Base-by-base conservation (phyloP, 208 protist genomes). In the Herpetomonas tarakana region DNA sequence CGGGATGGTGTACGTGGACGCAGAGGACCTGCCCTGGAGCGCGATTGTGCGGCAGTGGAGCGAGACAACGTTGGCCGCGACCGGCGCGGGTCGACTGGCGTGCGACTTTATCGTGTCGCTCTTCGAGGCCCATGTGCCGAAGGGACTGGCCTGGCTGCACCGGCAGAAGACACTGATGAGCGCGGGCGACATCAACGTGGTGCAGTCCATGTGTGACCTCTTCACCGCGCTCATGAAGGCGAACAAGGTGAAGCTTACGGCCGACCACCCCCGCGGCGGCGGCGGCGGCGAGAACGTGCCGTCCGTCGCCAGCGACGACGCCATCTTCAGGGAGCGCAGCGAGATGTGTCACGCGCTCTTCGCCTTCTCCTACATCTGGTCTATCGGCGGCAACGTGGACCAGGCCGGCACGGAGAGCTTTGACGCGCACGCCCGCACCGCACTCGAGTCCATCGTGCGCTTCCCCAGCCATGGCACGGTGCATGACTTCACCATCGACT, bases 1-100 rank as follows among this genome's bases (percentile, higher is more conserved):
- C 65, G 98, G 98, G 55, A 99, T 99, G 97, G 97, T 99, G 27
- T 99, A 98, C 71, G 88, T 99, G 3, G 88, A 98, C 56, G 68
- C 85, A 3, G 65, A 68, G 18, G 93, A 98, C 55, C 68, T 99
- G 50, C 97, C 96, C 28, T 98, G 96, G 92, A 62, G 63, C n/a
- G 88, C 94, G 6, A 77, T 91, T 35, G 93, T 97, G 3, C 58
- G 63, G 31, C 83, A 88, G 52, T 99, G 98, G 97, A 49, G 82
- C 12, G 74, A 88, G 28, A 89, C 82, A 41, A 85, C 86, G 65
- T 77, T 97, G 0, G 70, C 75, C 2, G 52, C 73, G 12, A 72
- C 68, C 25, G 75, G 77, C 27, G 76, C 78, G 14, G 65, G 77
- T 39, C 74, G 78, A 44, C 76, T 81, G 60, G 85, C 91, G 59